Base-by-base conservation (phyloP, 2,329 filamentous ascomycete genomes). In the Fusarium poae region DNA sequence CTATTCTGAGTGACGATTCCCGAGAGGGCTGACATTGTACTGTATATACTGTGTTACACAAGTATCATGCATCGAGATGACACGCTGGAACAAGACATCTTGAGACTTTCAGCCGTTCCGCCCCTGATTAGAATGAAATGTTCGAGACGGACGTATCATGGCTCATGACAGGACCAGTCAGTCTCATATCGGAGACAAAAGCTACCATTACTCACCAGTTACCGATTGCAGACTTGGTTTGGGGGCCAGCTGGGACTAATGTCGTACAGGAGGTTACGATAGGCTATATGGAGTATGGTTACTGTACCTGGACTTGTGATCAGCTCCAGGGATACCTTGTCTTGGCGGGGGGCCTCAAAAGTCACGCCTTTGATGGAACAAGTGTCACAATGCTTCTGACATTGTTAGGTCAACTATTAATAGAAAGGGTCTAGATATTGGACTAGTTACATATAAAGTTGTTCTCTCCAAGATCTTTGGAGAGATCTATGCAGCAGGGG, bases 141-240 rank as follows among this genome's bases (percentile, higher is more conserved):
- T 35, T 9, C n/a, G 8, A 35, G 11, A 35, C 4, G 9, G 18
- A 34, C 32, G 15, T 34, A 16, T 9, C 5, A 9, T 18, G 1
- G 34, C 1, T n/a, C 9, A 35, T 10, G 9, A 6, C 4, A 35
- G 34, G 3, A 6, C 7, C 32, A 18, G 16, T 9, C 8, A 35
- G 3, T 18, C 4, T 35, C 2, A 4, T 34, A 34, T 34, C 15
- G 8, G 32, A 34, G 7, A 18, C 32, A 34, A 18, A 30, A 30
- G 11, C 25, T 25, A 7, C 25, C 5, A 7, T 25, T 15, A 15
- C 5, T 15, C 30, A 32, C 13, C 12, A 32, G 6, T 8, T 5
- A 16, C 15, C 9, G 8, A 2, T 18, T 2, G 7, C 1, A 10
- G 32, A 34, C 0, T 34, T 5, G 1, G 5, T 34, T n/a, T 35